Percentiles rank a stretch among this genome's conserved stretches.
These are phyloP conservation scores for Mucuna pruriens DNA, from an alignment of 306 rosid species.

Conservation along the genomic window DNA sequence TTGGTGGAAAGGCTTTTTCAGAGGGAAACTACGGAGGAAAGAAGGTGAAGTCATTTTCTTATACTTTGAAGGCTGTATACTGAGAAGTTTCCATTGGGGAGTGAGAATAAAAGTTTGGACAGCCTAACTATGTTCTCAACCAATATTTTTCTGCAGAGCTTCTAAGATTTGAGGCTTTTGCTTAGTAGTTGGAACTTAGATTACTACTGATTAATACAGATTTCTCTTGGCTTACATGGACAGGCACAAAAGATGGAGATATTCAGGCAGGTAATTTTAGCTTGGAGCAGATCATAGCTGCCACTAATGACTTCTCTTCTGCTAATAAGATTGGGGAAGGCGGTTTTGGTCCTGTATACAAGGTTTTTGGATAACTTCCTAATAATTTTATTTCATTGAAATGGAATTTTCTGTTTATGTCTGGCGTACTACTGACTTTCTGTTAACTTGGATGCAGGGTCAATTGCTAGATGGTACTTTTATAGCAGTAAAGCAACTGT, in stretches of 20 bases:
- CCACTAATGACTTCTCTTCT: slow-evolving; percentile 4
- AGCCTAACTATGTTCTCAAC: background rate
- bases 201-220: background rate
- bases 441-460: slow-evolving; percentile 55
- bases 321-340: slow-evolving; percentile 16
- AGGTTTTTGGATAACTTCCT: slow-evolving; percentile 9
- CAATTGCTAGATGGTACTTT: slow-evolving; percentile 62
- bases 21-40: background rate
- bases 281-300: background rate
- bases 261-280: slow-evolving; percentile 1
- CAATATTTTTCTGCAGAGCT: background rate
- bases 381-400: background rate
- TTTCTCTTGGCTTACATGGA: slow-evolving; percentile 28
- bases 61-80: background rate
- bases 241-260: background rate
- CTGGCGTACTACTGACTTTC: background rate
- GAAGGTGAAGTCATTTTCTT: slow-evolving; percentile 3
- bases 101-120: slow-evolving; percentile 13
- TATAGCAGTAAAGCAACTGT: slow-evolving; percentile 79
- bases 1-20: slow-evolving; percentile 5
- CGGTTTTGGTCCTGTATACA: slow-evolving; percentile 20
- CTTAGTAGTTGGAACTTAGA: slow-evolving; percentile 8
- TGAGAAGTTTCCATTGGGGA: background rate
- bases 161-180: slow-evolving; percentile 8
- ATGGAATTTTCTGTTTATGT: slow-evolving; percentile 20